Evolutionary conservation across 805 yeast species (phyloP), one percentile per base, ranked within the genome.

Genomic region (Lipomyces oligophaga): DNA sequence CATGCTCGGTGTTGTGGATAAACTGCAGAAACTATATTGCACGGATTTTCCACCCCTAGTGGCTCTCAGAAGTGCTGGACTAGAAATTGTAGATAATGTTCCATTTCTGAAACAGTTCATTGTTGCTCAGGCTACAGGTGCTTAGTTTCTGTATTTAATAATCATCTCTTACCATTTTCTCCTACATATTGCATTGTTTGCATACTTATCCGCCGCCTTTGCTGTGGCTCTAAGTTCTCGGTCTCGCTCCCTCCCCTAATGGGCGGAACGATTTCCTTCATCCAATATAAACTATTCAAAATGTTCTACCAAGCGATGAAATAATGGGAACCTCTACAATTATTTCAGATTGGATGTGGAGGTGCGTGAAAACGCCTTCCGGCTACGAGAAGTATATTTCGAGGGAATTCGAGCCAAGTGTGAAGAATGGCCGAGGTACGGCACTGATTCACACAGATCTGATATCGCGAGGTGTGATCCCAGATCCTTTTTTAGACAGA

Each of bases 1-100:
- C 41, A 67, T 89, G 54, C 68, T 93, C 38, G 97, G 97, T 0
- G 82, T 85, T 27, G 93, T 93, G 38, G 98, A 93, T 66, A 88
- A 88, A 65, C 68, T 93, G 49, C 95, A 89, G 67, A 93, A 90
- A 67, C 67, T 93, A 21, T 90, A 89, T 62, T 73, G 86, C 5
- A 80, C 85, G 1, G 85, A 80, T 54, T 76, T 73, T 49, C 71
- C 73, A 36, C 95, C 96, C 0, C 57, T 90, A 3, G 96, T 89
- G 25, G 74, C 77, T 34, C 67, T 81, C 26, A 73, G 97, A 59
- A 77, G 90, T 0, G 57, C 81, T 21, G 98, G 98, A 0, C 74
- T 90, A 57, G 80, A 79, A 47, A 55, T 79, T 1, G 72, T 88
- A 34, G 83, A 90, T 63, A 71, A 70, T 37, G 53, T 85, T 25